Evolutionary conservation across 805 yeast species (phyloP), one percentile per base, ranked within the genome.

Genomic region (Saccharomyces kudriavzevii): DNA sequence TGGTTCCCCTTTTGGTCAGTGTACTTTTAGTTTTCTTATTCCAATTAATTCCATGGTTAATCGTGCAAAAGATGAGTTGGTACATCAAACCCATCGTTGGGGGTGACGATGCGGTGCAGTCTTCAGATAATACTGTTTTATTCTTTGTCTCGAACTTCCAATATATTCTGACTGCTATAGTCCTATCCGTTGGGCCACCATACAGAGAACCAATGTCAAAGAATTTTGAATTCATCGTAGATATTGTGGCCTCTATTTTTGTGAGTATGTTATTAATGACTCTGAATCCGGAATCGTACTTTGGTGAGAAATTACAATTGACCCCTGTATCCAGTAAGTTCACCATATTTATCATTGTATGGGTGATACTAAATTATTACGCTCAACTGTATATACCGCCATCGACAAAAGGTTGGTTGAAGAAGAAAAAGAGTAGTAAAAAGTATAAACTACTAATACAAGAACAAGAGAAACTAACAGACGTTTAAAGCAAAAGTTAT

Each of bases 161-260:
- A 73, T 94, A 94, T 69, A 86, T 95, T 49, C 72, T 89, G 53
- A 78, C 83, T 52, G 97, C 97, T 0, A 71, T 89, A 29, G 81
- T 90, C n/a, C 74, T 94, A 55, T 87, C 96, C 20, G 87, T 81
- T 11, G 99, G 99, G 0, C 91, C 94, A 8, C 99, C 99, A 22
- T 94, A 89, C 69, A 77, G 99, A 53, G 85, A 88, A 64, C 84
- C 91, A 1, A 80, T 85, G 60, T 68, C 72, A 27, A 76, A 82
- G 56, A 94, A 86, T 62, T 50, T 58, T 10, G 96, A 96, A 5
- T 92, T 90, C 66, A 73, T 94, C 50, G 45, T 74, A 1, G 89
- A 90, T 50, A 74, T 87, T 45, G 57, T 73, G 0, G 55, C 73
- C 0, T 79, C 95, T 0, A 52, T 78, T 0, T 49, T 74, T 4